phyloP scores from a whole-genome alignment of 139 green algal species.

The Haematococcus lacustris region DNA sequence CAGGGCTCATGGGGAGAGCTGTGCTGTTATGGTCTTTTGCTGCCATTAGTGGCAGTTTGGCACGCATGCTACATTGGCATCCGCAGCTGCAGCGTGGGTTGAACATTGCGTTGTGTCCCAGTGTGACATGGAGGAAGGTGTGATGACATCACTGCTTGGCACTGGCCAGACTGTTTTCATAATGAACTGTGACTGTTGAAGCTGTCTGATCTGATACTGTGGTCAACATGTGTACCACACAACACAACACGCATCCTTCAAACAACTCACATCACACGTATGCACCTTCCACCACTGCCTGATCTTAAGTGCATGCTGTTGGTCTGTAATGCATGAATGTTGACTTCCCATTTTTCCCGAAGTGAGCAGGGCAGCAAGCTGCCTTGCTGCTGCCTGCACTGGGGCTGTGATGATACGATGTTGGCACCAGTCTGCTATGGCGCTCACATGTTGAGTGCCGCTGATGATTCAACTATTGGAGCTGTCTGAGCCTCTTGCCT shows the following conservation, averaged over 20 bases:
- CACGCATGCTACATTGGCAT: neutral
- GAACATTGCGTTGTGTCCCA: neutral
- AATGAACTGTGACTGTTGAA: conserved; percentile 19
- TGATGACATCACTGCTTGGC: conserved; percentile 16
- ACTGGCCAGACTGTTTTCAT: conserved; percentile 12
- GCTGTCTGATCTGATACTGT: conserved; percentile 24
- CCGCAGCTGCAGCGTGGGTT: neutral
- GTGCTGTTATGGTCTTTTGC: neutral
- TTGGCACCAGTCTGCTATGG: too few relatives aligned
- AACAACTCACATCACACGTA: too few relatives aligned
- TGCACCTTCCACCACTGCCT: neutral
- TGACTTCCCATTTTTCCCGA: too few relatives aligned
- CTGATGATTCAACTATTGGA: too few relatives aligned
- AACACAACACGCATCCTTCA: neutral
- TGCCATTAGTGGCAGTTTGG: neutral
- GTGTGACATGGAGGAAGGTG: neutral
- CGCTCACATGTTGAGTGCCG: too few relatives aligned
- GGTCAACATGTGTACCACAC: neutral
- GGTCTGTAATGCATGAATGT: neutral
- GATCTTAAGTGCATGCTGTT: neutral
- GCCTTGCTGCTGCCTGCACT: too few relatives aligned
- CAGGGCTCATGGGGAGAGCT: neutral
- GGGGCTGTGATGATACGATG: too few relatives aligned
- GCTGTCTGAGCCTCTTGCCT: too few relatives aligned
- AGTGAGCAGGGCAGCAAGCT: too few relatives aligned